Percentiles rank a stretch among this genome's conserved stretches.
These are phyloP conservation scores for Aspergillus pseudoglaucus DNA, from an alignment of 2,329 filamentous ascomycete species.

Conservation along the genomic window DNA sequence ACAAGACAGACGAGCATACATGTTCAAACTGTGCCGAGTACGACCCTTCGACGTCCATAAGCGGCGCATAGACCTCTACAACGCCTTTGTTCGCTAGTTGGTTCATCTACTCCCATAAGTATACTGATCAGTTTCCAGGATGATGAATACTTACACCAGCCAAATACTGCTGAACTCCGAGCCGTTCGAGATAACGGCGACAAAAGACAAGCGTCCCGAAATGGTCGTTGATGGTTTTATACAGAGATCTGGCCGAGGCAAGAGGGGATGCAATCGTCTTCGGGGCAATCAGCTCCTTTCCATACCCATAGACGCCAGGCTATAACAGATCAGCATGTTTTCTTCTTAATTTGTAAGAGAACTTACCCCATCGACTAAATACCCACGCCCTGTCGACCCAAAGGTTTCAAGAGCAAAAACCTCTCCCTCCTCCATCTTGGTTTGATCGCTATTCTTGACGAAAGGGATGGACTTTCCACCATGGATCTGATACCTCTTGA, in stretches of 20 bases:
- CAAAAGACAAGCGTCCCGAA: constrained; percentile 58
- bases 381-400: constrained; percentile 49
- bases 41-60: constrained; percentile 54
- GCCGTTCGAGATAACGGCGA: constrained; percentile 56
- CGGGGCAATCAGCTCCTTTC: constrained; percentile 35
- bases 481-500: constrained; percentile 49
- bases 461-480: constrained; percentile 53
- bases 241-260: constrained; percentile 50
- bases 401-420: constrained; percentile 56
- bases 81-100: constrained; percentile 52
- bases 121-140: too few species aligned
- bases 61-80: constrained; percentile 51
- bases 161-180: constrained; percentile 55
- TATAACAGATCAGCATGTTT: constrained; percentile 15
- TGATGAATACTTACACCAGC: constrained; percentile 43
- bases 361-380: constrained; percentile 42
- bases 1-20: constrained; percentile 22
- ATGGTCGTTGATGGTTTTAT: constrained; percentile 55
- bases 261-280: constrained; percentile 33
- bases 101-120: constrained; percentile 43
- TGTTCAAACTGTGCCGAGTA: constrained; percentile 62
- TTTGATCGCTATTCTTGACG: constrained; percentile 43
- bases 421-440: constrained; percentile 55
- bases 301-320: constrained; percentile 50
- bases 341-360: background rate